Conservation (phyloP, 202 grass and related monocot species). For the Zizania palustris region DNA sequence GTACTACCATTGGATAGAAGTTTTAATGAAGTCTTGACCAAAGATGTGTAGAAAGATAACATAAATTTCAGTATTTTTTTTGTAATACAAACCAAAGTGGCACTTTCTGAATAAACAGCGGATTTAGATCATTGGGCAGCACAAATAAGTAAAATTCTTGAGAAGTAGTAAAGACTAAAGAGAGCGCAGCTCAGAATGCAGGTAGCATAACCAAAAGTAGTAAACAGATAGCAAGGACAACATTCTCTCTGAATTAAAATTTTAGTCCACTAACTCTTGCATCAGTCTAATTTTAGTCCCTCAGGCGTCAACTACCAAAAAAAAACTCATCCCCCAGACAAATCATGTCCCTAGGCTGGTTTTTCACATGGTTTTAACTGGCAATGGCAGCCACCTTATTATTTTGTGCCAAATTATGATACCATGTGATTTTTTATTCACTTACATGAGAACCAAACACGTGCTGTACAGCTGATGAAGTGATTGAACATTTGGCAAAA, state of each 20-base stretch:
- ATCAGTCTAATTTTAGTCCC: too few relatives aligned
- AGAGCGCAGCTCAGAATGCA: conserved; percentile 4
- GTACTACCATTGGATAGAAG: neutral
- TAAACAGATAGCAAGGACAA: conserved; percentile 10
- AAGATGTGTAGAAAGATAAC: neutral
- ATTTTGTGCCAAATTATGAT: too few relatives aligned
- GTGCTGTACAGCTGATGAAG: too few relatives aligned
- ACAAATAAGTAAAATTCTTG: conserved; percentile 4
- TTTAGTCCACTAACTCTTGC: too few relatives aligned
- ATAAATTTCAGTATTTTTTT: neutral
- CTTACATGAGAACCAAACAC: too few relatives aligned
- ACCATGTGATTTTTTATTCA: too few relatives aligned
- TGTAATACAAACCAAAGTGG: neutral
- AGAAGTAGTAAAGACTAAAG: neutral
- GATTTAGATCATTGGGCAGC: neutral
- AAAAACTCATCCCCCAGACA: too few relatives aligned
- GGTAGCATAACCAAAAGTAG: neutral
- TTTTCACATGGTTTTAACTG: too few relatives aligned
- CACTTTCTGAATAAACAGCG: neutral
- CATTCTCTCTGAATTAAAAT: neutral
- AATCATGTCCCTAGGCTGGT: too few relatives aligned
- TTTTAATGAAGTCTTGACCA: neutral
- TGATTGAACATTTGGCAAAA: too few relatives aligned
- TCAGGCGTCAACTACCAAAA: too few relatives aligned
- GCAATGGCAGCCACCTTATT: too few relatives aligned